These are phyloP conservation scores for Trichoderma polysporum DNA, from an alignment of 2,329 filamentous ascomycete genomes.

Conservation along the genomic window DNA sequence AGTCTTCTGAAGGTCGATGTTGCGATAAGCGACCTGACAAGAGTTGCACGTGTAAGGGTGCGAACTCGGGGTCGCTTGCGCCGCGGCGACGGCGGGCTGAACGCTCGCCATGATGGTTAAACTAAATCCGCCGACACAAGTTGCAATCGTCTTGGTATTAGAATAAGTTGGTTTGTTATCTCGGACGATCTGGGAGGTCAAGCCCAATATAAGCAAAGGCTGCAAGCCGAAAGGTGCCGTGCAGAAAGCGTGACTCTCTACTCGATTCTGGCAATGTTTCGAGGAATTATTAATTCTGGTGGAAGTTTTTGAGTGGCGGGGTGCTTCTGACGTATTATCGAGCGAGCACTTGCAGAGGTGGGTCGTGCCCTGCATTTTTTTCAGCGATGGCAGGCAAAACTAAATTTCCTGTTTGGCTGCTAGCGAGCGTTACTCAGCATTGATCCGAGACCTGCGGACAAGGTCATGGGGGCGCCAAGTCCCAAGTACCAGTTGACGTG, in stretches of 20 bases:
- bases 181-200: background rate
- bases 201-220: background rate
- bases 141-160: background rate
- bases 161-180: background rate
- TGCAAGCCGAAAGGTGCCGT: background rate
- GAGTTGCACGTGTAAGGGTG: constrained; percentile 98
- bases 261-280: constrained; percentile 19
- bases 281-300: constrained; percentile 28
- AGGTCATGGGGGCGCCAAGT: background rate
- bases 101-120: constrained; percentile 50
- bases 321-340: constrained; percentile 26
- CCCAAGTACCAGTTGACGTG: background rate
- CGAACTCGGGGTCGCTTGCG: constrained; percentile 45
- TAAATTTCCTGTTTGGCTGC: no score
- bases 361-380: constrained; percentile 22
- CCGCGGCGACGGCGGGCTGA: constrained; percentile 33
- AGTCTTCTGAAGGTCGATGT: constrained; percentile 85
- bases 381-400: no score
- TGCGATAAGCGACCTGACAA: constrained; percentile 94
- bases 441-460: background rate
- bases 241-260: background rate
- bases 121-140: no score
- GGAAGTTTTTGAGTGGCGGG: constrained; percentile 31
- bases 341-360: constrained; percentile 12
- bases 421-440: background rate